These are phyloP conservation scores for Botrytis fragariae DNA, from an alignment of 2,329 filamentous ascomycete species.

Conservation along the genomic window DNA sequence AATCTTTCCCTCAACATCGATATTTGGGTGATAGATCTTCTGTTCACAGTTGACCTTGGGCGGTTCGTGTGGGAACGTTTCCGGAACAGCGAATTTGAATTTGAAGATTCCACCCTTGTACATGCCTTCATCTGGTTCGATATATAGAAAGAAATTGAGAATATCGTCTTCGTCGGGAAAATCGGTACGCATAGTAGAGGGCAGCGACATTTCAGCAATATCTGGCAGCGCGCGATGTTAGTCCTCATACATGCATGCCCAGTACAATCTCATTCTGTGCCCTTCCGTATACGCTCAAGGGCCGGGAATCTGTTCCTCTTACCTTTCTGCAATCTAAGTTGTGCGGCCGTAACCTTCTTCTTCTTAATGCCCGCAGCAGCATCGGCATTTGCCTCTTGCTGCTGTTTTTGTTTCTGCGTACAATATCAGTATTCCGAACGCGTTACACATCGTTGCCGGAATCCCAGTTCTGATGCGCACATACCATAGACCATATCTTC, in stretches of 20 bases:
- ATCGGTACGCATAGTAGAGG: slow-evolving; percentile 74
- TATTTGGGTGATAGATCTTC: slow-evolving; percentile 99
- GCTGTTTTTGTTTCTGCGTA: slow-evolving; percentile 86
- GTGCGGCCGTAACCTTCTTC: slow-evolving; percentile 97
- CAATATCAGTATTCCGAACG: background rate
- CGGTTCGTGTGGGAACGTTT: slow-evolving; percentile 95
- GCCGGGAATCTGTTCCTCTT: background rate
- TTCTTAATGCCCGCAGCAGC: slow-evolving; percentile 75
- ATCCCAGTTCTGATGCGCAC: slow-evolving; percentile 30
- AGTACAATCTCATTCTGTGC: background rate
- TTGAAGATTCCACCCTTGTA: slow-evolving; percentile 87
- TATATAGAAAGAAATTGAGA: slow-evolving; percentile 77
- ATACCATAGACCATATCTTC: slow-evolving; percentile 99
- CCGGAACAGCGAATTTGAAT: slow-evolving; percentile 89
- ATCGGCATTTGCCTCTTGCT: slow-evolving; percentile 84
- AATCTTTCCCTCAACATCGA: slow-evolving; percentile 95
- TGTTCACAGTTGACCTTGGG: slow-evolving; percentile 96
- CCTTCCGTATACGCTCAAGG: background rate
- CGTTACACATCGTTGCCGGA: background rate
- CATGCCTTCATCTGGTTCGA: slow-evolving; percentile 80
- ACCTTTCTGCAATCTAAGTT: slow-evolving; percentile 96
- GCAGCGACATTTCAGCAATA: slow-evolving; percentile 76
- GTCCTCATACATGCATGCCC: background rate
- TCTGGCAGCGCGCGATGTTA: slow-evolving; percentile 48
- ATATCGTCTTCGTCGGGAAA: slow-evolving; percentile 84